Evolutionary conservation across 1,139 yeast species (phyloP), one percentile per base, ranked within the genome.

Genomic region (Taphrina wiesneri): DNA sequence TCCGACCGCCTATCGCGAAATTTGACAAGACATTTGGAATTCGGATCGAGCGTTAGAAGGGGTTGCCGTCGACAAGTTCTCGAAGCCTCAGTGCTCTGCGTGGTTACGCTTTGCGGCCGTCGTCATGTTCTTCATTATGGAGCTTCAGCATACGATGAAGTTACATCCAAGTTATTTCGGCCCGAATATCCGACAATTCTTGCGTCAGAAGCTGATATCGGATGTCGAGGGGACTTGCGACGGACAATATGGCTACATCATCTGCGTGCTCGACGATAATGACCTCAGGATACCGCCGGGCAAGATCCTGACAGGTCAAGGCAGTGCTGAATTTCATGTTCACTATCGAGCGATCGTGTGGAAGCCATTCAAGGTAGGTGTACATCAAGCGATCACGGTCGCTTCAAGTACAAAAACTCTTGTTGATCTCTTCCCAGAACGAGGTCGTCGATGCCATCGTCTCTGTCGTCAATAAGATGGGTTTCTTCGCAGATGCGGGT

Each of bases 211-310:
- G 77, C 82, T 93, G 71, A 82, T 95, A 69, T 91, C 90, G 71
- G 99, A 93, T 74, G 99, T 95, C 57, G 99, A 93, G 77, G 99
- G 99, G 23, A 91, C 98, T 0, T 95, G 99, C 79, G 91, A 99
- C 0, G 99, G 99, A 72, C 97, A 93, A 77, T 93, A 93, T 78
- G 99, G 99, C 6, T 93, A 93, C 77, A 93, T 93, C 72, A 88
- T 93, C 68, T 93, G 98, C 78, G 99, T 93, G 51, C 82, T 93
- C 75, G 99, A 93, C 75, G 90, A 96, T 71, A 90, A 90, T 88
- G 85, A 87, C 72, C 90, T 95, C 69, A 97, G 93, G 75, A 96
- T 93, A 56, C 99, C 97, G 61, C 88, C 90, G 73, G 99, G 99
- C 34, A 82, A 90, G 73, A 90, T 93, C 70, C 83, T 93, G 62